Evolutionary conservation across 192 early-diverging fungal genomes (phyloP).

Genomic region (Podila epigama): DNA sequence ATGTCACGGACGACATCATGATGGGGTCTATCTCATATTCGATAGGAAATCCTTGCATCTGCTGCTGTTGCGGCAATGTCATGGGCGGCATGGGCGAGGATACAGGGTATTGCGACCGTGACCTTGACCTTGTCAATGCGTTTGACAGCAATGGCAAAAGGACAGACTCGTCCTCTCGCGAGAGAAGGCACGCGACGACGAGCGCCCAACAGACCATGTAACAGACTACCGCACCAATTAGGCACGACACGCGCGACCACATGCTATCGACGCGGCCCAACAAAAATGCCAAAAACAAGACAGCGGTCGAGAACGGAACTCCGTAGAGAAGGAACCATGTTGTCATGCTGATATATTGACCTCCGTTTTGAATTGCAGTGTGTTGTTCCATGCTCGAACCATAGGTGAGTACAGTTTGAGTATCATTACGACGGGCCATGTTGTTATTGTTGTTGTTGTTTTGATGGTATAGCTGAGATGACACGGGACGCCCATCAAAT

Average conservation of each 20-base stretch:
- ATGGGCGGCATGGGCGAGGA: not conserved
- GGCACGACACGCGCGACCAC: constrained; percentile 22
- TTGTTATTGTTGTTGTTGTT: not conserved
- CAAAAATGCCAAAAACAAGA: constrained; percentile 22
- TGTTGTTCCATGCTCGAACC: too few species aligned
- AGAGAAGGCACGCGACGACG: constrained; percentile 12
- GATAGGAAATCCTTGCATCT: not conserved
- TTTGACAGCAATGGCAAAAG: not conserved
- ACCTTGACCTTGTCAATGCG: too few species aligned
- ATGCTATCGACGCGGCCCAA: constrained; percentile 11
- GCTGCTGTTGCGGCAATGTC: not conserved
- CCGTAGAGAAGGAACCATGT: constrained; percentile 28
- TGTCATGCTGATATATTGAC: constrained; percentile 21
- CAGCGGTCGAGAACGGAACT: constrained; percentile 18
- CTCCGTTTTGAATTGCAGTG: constrained; percentile 14
- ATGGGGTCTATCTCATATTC: not conserved
- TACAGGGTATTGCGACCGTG: too few species aligned
- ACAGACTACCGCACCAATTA: constrained; percentile 19
- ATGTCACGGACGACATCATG: not conserved
- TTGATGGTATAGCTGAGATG: not conserved
- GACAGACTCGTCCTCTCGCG: constrained; percentile 26
- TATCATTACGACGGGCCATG: not conserved
- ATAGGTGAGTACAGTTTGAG: constrained; percentile 16
- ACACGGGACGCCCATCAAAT: not conserved
- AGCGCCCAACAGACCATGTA: constrained; percentile 37